Conservation (phyloP, 2,329 filamentous ascomycete genomes). For the Colletotrichum sp. region DNA sequence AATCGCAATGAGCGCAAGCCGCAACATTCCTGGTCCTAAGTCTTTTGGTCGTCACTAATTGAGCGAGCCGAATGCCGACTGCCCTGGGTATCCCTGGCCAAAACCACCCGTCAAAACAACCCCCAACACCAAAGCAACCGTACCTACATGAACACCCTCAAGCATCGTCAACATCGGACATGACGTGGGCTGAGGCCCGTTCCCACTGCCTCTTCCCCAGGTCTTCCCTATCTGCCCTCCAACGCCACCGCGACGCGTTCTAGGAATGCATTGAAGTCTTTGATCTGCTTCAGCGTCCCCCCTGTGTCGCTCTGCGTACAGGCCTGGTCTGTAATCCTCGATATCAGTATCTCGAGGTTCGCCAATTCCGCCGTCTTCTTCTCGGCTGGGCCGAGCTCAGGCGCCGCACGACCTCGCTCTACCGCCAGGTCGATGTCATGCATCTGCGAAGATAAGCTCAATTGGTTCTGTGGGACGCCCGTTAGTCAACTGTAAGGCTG, state of each 20-base stretch:
- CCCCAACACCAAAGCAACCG: not conserved
- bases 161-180: not conserved
- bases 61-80: slow-evolving; percentile 11
- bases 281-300: slow-evolving; percentile 60
- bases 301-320: slow-evolving; percentile 54
- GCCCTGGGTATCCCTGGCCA: slow-evolving; percentile 5
- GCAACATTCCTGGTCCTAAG: not conserved
- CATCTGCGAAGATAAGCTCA: slow-evolving; percentile 62
- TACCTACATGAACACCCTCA: not conserved
- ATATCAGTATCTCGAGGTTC: slow-evolving; percentile 63
- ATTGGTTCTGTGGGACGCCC: slow-evolving; percentile 40
- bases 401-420: slow-evolving; percentile 53
- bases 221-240: slow-evolving; percentile 37
- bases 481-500: slow-evolving; percentile 6
- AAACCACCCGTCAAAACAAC: not conserved
- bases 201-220: not conserved
- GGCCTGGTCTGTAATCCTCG: slow-evolving; percentile 58
- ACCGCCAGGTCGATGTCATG: slow-evolving; percentile 67
- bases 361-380: slow-evolving; percentile 56
- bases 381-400: slow-evolving; percentile 48
- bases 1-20: not conserved
- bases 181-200: not conserved
- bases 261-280: slow-evolving; percentile 67
- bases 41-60: slow-evolving; percentile 2
- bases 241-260: slow-evolving; percentile 64